Base-by-base conservation (phyloP, 2,329 filamentous ascomycete genomes). In the Zymoseptoria tritici region DNA sequence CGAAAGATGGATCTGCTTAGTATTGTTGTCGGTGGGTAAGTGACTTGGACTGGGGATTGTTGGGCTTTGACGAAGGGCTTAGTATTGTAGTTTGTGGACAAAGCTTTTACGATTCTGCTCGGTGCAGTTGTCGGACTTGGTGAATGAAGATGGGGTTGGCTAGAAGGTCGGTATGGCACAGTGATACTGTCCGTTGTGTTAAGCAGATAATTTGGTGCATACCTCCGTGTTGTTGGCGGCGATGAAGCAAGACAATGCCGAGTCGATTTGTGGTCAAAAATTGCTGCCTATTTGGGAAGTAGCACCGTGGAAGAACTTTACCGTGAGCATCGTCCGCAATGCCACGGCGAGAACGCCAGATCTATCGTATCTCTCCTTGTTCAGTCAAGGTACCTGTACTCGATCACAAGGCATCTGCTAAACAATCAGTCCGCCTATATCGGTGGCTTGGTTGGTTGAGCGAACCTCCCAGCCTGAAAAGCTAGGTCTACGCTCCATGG, bases 31-130 rank as follows among this genome's bases (percentile, higher is more conserved):
- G 36, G 5, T n/a, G 36, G 24, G 58, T 57, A 42, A 46, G 55
- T 54, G 55, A 54, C 57, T 54, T 59, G n/a, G 19, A 20, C n/a
- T 46, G 4, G 13, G 46, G 29, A 21, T 22, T 52, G 57, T 59
- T 56, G 52, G 57, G 29, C 58, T 60, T 60, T 60, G 58, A 57
- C 42, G 8, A 29, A n/a, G 20, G 29, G 42, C 58, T 60, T 60
- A 57, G 55, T 60, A 60, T 60, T 60, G 58, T 60, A 57, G 29
- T 52, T 13, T 13, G 31, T 19, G 50, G 31, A 60, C 55, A 60
- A 60, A 60, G 58, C 36, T 16, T 46, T 16, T 46, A 46, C 36
- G 36, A 46, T 46, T 46, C 13, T 46, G 36, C 36, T 46, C 36
- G 13, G 36, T n/a, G 36, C 4, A 16, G 5, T 46, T 46, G 36